These are phyloP conservation scores for Saccharomycopsis malanga DNA, from an alignment of 805 yeast genomes.

Conservation along the genomic window DNA sequence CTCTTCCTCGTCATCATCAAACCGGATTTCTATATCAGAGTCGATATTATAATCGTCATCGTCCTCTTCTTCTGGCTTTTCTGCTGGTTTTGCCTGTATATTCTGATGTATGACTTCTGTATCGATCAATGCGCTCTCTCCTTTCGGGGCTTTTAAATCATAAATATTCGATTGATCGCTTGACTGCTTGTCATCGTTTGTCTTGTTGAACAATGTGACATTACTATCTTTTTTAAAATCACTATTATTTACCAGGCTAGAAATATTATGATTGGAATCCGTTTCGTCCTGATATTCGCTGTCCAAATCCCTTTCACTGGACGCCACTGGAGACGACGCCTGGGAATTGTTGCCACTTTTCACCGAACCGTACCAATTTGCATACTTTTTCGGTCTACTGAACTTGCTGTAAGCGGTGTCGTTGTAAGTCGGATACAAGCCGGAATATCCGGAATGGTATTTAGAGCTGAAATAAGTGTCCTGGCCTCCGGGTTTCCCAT, in stretches of 20 bases:
- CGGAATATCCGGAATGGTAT: neutral
- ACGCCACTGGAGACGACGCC: conserved; percentile 3
- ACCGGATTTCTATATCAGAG: conserved; percentile 22
- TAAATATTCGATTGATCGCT: neutral
- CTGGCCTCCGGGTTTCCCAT: conserved; percentile 5
- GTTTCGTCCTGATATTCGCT: no score
- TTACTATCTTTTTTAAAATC: no score
- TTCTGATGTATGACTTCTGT: neutral
- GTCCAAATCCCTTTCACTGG: no score
- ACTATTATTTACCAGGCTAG: no score
- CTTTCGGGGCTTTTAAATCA: neutral
- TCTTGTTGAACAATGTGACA: no score
- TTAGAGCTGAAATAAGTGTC: conserved; percentile 13
- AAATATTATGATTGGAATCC: no score
- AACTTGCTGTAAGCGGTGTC: neutral
- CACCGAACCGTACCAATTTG: conserved; percentile 1
- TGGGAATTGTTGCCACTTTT: neutral
- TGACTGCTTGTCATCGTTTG: neutral
- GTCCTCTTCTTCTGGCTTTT: neutral
- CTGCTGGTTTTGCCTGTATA: neutral
- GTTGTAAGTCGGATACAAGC: neutral
- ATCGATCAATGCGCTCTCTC: neutral
- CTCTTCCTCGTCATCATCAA: conserved; percentile 22
- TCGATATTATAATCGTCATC: conserved; percentile 14
- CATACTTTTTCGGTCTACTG: conserved; percentile 4